phyloP scores from a whole-genome alignment of 805 yeast species.

The Saturnispora sekii region DNA sequence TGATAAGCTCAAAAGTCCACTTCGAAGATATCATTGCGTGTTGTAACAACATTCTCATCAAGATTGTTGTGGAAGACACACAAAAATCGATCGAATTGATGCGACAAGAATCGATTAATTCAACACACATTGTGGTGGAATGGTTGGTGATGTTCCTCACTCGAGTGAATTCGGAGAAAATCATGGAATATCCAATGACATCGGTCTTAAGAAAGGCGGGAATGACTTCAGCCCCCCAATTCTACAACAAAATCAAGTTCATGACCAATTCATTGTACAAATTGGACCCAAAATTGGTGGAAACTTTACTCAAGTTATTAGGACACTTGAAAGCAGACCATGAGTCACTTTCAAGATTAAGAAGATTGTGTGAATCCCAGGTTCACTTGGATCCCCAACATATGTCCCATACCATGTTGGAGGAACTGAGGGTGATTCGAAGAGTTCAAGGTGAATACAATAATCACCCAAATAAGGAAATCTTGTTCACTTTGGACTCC shows the following conservation, averaged over 20 bases:
- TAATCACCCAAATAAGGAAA: slow-evolving; percentile 7
- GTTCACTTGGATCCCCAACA: slow-evolving; percentile 2
- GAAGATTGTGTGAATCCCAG: slow-evolving; percentile 1
- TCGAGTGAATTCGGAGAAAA: not conserved
- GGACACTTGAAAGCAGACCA: slow-evolving; percentile 15
- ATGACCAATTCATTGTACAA: slow-evolving; percentile 9
- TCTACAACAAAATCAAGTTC: slow-evolving; percentile 7
- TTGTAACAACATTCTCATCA: slow-evolving; percentile 7
- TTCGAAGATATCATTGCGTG: slow-evolving; percentile 24
- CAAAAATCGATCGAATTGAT: slow-evolving; percentile 10
- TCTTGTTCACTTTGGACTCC: slow-evolving; percentile 28
- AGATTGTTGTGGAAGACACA: slow-evolving; percentile 3
- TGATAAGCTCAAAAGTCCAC: slow-evolving; percentile 20
- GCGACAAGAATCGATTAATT: slow-evolving; percentile 15
- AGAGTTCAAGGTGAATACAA: slow-evolving; percentile 4
- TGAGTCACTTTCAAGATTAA: slow-evolving; percentile 12
- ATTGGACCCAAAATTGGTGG: slow-evolving; percentile 9
- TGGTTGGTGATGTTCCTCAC: slow-evolving; percentile 29
- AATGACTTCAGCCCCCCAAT: slow-evolving; percentile 8
- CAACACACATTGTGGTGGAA: slow-evolving; percentile 3
- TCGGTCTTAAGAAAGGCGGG: slow-evolving; percentile 9
- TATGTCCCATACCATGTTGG: slow-evolving; percentile 1
- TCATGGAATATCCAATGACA: not conserved
- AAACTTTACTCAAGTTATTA: slow-evolving; percentile 11
- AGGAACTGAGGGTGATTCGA: slow-evolving; percentile 1